A percentile compares a stretch with the other conserved stretches of the same genome.
Conservation (phyloP, 257 asterid species). For the Leptodermis oblonga region DNA sequence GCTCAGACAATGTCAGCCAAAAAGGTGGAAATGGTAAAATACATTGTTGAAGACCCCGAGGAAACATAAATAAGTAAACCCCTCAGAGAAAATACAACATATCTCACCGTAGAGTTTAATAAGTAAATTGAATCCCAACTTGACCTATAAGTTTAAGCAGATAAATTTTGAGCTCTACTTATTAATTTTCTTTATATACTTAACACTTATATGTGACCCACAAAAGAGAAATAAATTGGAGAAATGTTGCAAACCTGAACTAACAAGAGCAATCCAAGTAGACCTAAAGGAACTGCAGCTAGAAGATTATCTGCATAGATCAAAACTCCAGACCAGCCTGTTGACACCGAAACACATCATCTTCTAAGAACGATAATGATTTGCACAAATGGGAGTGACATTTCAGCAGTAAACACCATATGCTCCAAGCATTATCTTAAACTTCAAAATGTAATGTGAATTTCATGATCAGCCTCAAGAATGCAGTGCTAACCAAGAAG, state of each 20-base stretch:
- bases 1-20: neutral
- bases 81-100: too few relatives aligned
- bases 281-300: constrained; percentile 82
- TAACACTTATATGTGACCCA: too few relatives aligned
- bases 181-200: too few relatives aligned
- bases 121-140: neutral
- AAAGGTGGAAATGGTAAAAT: neutral
- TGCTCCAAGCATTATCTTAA: neutral
- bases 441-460: neutral
- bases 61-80: neutral
- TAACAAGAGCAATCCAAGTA: constrained; percentile 83
- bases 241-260: constrained; percentile 55
- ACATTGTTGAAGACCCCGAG: neutral
- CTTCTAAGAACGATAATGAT: neutral
- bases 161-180: too few relatives aligned
- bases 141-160: too few relatives aligned
- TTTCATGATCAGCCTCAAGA: neutral
- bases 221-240: too few relatives aligned
- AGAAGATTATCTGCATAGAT: constrained; percentile 56
- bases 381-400: neutral
- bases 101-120: too few relatives aligned
- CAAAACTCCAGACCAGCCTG: constrained; percentile 74
- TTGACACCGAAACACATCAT: constrained; percentile 10
- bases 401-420: neutral
- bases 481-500: constrained; percentile 53